phyloP scores from a whole-genome alignment of 2,329 filamentous ascomycete species.

The Podosphaera fusca region DNA sequence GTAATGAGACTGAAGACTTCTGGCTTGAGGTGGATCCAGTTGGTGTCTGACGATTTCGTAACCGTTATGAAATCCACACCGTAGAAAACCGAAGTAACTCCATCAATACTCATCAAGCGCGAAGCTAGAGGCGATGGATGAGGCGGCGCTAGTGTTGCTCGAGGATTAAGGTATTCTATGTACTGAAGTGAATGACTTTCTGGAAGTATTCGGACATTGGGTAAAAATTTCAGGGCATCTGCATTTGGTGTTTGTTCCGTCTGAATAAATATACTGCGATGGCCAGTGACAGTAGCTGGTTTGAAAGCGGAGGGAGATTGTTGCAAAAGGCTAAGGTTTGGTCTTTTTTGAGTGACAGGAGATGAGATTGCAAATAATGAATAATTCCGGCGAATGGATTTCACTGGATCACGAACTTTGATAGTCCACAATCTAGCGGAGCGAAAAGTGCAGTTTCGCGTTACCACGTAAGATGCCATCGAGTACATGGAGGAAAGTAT shows the following conservation, averaged over 20 bases:
- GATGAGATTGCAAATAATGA: constrained; percentile 23
- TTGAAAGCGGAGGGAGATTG: constrained; percentile 20
- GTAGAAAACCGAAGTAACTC: constrained; percentile 87
- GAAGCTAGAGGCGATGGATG: constrained; percentile 80
- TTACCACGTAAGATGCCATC: neutral
- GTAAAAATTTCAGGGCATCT: constrained; percentile 92
- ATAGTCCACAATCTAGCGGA: neutral
- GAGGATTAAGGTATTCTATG: constrained; percentile 76
- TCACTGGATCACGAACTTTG: neutral
- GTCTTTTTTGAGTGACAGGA: constrained; percentile 23
- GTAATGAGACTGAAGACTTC: constrained; percentile 92
- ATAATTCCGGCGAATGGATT: constrained; percentile 20
- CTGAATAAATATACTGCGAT: constrained; percentile 86
- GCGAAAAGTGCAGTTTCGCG: neutral
- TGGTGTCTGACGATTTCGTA: constrained; percentile 66
- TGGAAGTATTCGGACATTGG: constrained; percentile 70
- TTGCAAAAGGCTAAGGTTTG: constrained; percentile 20
- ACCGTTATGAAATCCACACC: constrained; percentile 92
- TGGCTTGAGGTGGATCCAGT: constrained; percentile 87
- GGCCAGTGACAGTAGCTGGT: constrained; percentile 18
- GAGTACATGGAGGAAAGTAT: neutral
- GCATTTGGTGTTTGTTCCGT: constrained; percentile 84
- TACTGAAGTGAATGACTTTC: constrained; percentile 49
- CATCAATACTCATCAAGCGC: constrained; percentile 78
- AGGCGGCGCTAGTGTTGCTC: constrained; percentile 68